These are phyloP conservation scores for Vitellaria paradoxa DNA, from an alignment of 179 eudicot genomes.

Conservation along the genomic window DNA sequence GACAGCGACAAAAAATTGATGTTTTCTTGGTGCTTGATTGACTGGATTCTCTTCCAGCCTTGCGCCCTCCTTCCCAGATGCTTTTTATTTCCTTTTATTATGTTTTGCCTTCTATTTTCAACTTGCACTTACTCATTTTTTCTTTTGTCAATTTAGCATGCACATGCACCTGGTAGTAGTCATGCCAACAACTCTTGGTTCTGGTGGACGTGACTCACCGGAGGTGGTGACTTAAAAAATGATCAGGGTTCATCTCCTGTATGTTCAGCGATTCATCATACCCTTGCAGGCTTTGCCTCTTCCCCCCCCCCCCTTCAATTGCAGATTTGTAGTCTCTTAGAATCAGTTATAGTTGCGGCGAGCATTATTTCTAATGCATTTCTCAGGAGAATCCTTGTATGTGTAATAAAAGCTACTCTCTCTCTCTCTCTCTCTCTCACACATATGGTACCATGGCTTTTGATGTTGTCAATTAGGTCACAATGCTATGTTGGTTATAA, in stretches of 20 bases:
- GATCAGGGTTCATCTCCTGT: conserved; percentile 13
- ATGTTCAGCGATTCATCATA: conserved; percentile 6
- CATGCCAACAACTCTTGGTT: conserved; percentile 25
- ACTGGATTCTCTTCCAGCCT: conserved; percentile 9
- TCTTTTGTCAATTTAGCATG: conserved; percentile 11
- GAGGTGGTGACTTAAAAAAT: conserved; percentile 38
- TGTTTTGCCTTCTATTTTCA: not conserved
- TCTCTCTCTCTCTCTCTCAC: too few species aligned
- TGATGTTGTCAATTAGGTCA: too few species aligned
- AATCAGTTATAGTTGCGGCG: too few species aligned
- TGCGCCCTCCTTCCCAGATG: conserved; percentile 6
- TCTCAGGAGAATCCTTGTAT: too few species aligned
- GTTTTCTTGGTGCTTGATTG: conserved; percentile 11
- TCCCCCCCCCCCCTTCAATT: too few species aligned
- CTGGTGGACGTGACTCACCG: conserved; percentile 33
- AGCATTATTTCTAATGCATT: too few species aligned
- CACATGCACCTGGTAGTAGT: conserved; percentile 47
- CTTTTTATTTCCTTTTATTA: conserved; percentile 9
- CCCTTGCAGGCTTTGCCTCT: too few species aligned
- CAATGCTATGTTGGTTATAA: too few species aligned
- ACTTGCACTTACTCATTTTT: conserved; percentile 9
- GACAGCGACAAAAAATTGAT: not conserved
- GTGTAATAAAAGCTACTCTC: too few species aligned
- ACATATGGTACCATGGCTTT: too few species aligned
- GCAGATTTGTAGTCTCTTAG: too few species aligned